phyloP scores from a whole-genome alignment of 176 grass and related monocot species.

The Triticum urartu region DNA sequence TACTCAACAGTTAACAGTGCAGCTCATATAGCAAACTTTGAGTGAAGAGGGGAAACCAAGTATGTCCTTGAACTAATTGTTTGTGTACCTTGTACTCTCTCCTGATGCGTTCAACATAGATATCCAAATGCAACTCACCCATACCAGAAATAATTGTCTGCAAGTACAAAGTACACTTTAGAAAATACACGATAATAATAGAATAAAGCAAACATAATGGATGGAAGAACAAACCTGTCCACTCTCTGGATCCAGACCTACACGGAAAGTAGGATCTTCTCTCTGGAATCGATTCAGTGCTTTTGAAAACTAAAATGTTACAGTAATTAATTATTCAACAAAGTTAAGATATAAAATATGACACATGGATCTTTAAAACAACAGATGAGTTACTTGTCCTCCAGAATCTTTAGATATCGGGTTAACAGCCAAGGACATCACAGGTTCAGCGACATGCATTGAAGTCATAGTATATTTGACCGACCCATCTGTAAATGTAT shows the following conservation, averaged over 20 bases:
- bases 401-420: constrained; percentile 98
- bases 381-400: constrained; percentile 74
- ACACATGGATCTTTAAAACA: constrained; percentile 10
- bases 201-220: constrained; percentile 7
- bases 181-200: constrained; percentile 1
- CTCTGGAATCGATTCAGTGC: constrained; percentile 94
- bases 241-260: constrained; percentile 89
- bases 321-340: constrained; percentile 19
- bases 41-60: background rate
- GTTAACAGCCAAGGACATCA: constrained; percentile 96
- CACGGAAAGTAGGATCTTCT: constrained; percentile 97
- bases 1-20: background rate
- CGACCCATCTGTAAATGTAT: constrained; percentile 95
- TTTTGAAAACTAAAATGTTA: constrained; percentile 89
- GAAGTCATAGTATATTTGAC: constrained; percentile 99
- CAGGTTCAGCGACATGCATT: constrained; percentile 98
- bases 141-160: constrained; percentile 99
- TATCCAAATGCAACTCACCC: constrained; percentile 98
- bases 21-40: background rate
- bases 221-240: constrained; percentile 61
- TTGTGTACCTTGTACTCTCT: constrained; percentile 88
- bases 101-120: constrained; percentile 94
- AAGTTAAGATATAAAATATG: constrained; percentile 2
- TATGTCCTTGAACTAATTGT: background rate
- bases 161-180: constrained; percentile 28